A percentile compares a stretch with the other conserved stretches of the same genome.
Conservation (phyloP, 192 early-diverging fungal genomes). For the Mortierella hygrophila region DNA sequence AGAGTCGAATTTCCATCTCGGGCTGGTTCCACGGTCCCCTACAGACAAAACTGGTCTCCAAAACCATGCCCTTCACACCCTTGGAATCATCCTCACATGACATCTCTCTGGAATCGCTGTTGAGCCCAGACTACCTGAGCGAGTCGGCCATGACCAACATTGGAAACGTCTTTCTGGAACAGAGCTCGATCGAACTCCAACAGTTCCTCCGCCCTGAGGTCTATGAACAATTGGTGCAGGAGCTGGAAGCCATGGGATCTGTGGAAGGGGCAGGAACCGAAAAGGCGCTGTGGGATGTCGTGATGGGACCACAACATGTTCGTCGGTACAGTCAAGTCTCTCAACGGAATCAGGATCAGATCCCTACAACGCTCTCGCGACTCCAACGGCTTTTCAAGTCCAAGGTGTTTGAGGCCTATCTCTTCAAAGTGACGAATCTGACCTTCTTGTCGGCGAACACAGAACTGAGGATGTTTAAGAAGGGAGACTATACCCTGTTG, state of each 20-base stretch:
- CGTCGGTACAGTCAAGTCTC: conserved; percentile 60
- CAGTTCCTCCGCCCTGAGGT: conserved; percentile 53
- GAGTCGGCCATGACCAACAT: conserved; percentile 49
- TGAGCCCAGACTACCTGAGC: conserved; percentile 64
- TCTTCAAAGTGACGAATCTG: conserved; percentile 41
- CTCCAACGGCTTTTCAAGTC: conserved; percentile 52
- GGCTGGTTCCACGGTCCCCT: conserved; percentile 78
- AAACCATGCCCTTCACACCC: conserved; percentile 30
- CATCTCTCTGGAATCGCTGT: conserved; percentile 44
- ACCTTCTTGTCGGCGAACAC: conserved; percentile 17
- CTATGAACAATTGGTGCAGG: conserved; percentile 42
- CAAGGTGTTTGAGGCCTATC: conserved; percentile 39
- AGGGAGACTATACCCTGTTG: conserved; percentile 71
- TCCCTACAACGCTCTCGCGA: conserved; percentile 15
- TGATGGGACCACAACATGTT: conserved; percentile 62
- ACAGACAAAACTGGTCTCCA: conserved; percentile 51
- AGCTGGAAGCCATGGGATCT: conserved; percentile 31
- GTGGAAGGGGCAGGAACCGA: conserved; percentile 27
- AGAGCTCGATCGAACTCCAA: conserved; percentile 57
- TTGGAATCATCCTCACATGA: not conserved
- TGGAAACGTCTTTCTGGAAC: conserved; percentile 59
- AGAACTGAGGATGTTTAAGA: conserved; percentile 63
- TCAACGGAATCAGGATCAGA: conserved; percentile 8
- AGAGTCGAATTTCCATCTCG: conserved; percentile 71
- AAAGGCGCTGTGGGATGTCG: conserved; percentile 24